Evolutionary conservation across 1,284 basidiomycete genomes (phyloP), one percentile per base, ranked within the genome.

Genomic region (Trametes hirsuta): DNA sequence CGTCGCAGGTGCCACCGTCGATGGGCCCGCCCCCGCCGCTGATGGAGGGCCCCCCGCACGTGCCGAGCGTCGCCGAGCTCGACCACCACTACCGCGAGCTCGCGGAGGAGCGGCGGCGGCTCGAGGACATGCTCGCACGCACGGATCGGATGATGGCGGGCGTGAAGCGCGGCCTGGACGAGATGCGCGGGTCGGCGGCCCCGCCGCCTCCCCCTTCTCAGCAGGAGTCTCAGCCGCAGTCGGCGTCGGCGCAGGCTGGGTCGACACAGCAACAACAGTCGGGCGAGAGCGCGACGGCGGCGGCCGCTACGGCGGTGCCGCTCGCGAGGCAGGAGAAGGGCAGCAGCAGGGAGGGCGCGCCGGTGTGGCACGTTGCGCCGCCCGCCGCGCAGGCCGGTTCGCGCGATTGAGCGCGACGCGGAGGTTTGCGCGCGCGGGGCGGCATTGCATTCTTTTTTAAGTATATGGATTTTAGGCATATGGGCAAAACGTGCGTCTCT

Each of bases 101-200:
- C 53, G 75, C 75, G 6, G 84, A 86, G 66, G 81, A 88, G 68
- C 83, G 84, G 71, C 76, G 76, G 67, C 76, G 81, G 68, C 77
- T 88, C 73, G 81, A 89, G 73, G 88, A 90, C 69, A 79, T 93
- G 82, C 70, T 91, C 59, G 83, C 86, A 64, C 82, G 80, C 74
- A 93, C 90, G 65, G 88, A 92, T 54, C 76, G 81, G 71, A 76
- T 93, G 76, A 85, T 93, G 80, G 79, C 76, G 34, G 84, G 85
- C 22, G 75, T 93, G 69, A 85, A 85, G 77, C 81, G 86, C 62
- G 87, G 86, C 18, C 77, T 93, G 63, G 90, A 91, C 58, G 89
- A 93, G 70, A 85, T 90, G 81, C 77, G 80, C 57, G 76, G 59
- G 21, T 59, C 61, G 35, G 53, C 55, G n/a, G 42, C 47, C 35